phyloP scores from a whole-genome alignment of 225 moss, liverwort and hornwort species.

The Climacium dendroides region DNA sequence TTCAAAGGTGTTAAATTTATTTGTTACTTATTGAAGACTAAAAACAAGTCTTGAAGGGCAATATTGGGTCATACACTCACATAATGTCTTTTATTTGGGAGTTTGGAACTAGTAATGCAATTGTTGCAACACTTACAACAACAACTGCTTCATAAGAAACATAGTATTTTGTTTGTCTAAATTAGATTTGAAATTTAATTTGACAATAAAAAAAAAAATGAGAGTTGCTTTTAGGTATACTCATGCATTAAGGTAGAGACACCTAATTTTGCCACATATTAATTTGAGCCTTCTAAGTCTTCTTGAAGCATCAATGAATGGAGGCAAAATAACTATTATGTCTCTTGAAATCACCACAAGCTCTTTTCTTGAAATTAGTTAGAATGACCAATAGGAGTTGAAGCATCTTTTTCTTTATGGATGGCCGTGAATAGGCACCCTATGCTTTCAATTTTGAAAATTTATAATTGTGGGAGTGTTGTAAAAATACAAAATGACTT shows the following conservation, averaged over 20 bases:
- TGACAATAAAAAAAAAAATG: neutral
- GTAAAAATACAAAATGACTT: neutral
- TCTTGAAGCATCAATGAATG: fast-evolving
- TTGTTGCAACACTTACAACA: neutral
- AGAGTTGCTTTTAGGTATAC: neutral
- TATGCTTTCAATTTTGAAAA: neutral
- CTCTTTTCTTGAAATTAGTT: neutral
- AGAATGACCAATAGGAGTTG: neutral
- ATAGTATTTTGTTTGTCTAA: neutral
- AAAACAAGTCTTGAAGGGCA: neutral
- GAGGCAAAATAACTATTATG: neutral
- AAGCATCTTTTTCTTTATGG: neutral
- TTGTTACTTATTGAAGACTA: neutral
- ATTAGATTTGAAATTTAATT: neutral
- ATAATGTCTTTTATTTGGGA: neutral
- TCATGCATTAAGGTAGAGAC: neutral
- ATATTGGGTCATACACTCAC: neutral
- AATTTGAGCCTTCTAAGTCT: neutral
- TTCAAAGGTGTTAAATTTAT: neutral
- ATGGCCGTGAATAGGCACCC: neutral
- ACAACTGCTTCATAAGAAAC: neutral
- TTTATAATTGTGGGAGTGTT: neutral
- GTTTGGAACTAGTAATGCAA: neutral
- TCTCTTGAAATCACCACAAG: neutral
- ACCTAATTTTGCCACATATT: fast-evolving